Evolutionary conservation across 768 basidiomycete genomes (phyloP).

Genomic region (Trametes gibbosa): DNA sequence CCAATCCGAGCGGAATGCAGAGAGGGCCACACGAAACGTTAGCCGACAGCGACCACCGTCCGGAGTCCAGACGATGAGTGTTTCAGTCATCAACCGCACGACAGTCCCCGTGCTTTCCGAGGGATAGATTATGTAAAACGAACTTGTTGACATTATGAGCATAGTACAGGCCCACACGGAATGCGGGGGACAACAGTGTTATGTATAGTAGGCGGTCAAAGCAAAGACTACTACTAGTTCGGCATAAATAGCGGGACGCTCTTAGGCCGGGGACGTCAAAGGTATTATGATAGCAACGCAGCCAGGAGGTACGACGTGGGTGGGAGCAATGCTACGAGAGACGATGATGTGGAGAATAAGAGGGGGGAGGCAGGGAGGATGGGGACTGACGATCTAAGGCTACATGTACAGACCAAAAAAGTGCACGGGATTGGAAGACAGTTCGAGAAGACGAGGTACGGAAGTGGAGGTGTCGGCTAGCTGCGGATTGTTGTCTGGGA

Average conservation of each 20-base stretch:
- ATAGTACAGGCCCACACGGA: conserved; percentile 4
- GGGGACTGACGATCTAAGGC: conserved; percentile 1
- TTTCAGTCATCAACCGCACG: too few species aligned
- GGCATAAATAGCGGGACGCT: conserved; percentile 15
- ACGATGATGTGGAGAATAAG: neutral
- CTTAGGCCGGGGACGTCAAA: conserved; percentile 3
- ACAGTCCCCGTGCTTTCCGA: too few species aligned
- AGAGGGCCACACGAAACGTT: too few species aligned
- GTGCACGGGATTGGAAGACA: neutral
- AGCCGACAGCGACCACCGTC: too few species aligned
- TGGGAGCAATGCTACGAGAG: neutral
- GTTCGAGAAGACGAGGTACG: neutral
- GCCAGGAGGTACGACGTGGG: neutral
- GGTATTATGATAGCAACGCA: conserved; percentile 12
- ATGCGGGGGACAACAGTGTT: neutral
- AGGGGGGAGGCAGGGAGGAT: neutral
- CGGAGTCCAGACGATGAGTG: too few species aligned
- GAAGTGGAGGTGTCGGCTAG: neutral
- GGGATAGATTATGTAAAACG: neutral
- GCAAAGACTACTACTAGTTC: neutral
- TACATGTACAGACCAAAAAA: conserved; percentile 14
- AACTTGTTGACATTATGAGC: neutral
- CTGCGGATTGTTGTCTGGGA: neutral
- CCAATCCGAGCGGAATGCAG: too few species aligned
- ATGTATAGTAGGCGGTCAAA: neutral